Base-by-base conservation (phyloP, 805 yeast genomes). In the Tetrapisispora namnaoensis region DNA sequence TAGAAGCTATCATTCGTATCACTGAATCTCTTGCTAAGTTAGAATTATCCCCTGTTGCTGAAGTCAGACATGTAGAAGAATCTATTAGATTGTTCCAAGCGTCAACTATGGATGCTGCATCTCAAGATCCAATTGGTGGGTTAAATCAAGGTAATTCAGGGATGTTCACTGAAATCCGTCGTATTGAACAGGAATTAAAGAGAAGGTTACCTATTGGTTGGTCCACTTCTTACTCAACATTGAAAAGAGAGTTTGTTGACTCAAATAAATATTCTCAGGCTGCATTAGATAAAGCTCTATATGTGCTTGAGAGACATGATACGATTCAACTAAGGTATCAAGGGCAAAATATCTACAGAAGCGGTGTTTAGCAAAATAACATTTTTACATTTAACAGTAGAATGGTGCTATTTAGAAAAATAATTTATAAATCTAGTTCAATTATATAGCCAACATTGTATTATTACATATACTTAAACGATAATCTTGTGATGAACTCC, bases 1-100 rank as follows among this genome's bases (percentile, higher is more conserved):
- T 93, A 53, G 99, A 93, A 69, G 99, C 99, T 37, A 87, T 93
- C 58, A 80, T 93, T 44, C 90, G 99, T 71, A 93, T 93, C 48
- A 79, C 97, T 1, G 99, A 93, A 70, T 79, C 96, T 0, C 70
- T 93, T 49, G 99, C 99, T 8, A 93, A 93, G 66, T 66, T 93
- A 50, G 82, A 82, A 49, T 70, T 93, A 49, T 75, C 83, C 14
- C 91, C 97, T 1, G 75, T 88, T 17, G 98, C 96, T 3, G 77
- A 80, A 9, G 93, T 81, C 58, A 83, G 79, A 54, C 98, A 93
- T 62, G 99, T 93, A 28, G 91, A 87, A 58, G 99, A 93, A 64
- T 97, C 98, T 0, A 86, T 93, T 53, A 72, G 99, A 59, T 71
- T 93, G 53, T 93, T 93, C 68, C 86, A 86, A 52, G 97, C 99